Conservation (phyloP, 2,329 filamentous ascomycete genomes). For the Kalaharituber pfeilii region DNA sequence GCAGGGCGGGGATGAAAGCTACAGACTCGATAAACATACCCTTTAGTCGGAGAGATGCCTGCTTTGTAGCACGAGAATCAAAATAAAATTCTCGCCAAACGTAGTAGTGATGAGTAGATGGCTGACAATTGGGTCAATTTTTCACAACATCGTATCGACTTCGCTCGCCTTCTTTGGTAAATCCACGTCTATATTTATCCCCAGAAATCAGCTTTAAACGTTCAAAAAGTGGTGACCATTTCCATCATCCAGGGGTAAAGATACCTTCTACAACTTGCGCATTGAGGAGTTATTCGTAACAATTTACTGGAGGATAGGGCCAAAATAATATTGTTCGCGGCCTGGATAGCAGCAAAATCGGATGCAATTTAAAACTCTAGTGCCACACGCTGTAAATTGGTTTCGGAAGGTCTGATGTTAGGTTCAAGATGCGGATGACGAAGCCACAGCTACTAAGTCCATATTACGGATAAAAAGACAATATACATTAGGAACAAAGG, state of each 20-base stretch:
- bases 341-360: slow-evolving; percentile 89
- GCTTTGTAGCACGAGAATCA: slow-evolving; percentile 80
- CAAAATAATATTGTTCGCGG: slow-evolving; percentile 91
- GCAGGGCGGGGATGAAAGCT: slow-evolving; percentile 85
- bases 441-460: background rate
- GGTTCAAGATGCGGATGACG: background rate
- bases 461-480: background rate
- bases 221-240: too few relatives aligned
- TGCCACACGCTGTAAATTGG: slow-evolving; percentile 82
- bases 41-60: slow-evolving; percentile 65
- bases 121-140: slow-evolving; percentile 94
- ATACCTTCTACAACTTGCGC: slow-evolving; percentile 85
- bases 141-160: slow-evolving; percentile 76
- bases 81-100: slow-evolving; percentile 91
- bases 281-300: slow-evolving; percentile 77
- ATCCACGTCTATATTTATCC: slow-evolving; percentile 73
- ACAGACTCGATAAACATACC: slow-evolving; percentile 76
- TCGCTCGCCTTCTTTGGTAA: slow-evolving; percentile 85
- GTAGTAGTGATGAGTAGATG: slow-evolving; percentile 85
- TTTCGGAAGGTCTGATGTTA: slow-evolving; percentile 50
- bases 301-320: slow-evolving; percentile 86
- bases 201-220: slow-evolving; percentile 15
- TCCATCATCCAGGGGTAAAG: slow-evolving; percentile 12
- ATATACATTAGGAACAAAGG: background rate
- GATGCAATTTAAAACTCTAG: slow-evolving; percentile 87